These are phyloP conservation scores for Trebouxia sp. DNA, from an alignment of 139 green algal genomes.

Conservation along the genomic window DNA sequence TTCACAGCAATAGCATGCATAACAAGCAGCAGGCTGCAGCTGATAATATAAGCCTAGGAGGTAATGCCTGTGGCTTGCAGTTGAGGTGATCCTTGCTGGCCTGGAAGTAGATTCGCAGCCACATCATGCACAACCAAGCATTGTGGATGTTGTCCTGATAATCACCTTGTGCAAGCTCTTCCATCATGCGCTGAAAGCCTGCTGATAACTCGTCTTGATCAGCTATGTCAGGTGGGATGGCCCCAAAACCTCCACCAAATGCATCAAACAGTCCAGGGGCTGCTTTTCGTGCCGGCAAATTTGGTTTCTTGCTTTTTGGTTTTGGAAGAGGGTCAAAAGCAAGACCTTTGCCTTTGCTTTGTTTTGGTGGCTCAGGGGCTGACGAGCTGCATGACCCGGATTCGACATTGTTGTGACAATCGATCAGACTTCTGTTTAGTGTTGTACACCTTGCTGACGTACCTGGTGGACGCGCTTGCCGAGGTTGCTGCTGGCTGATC, in stretches of 20 bases:
- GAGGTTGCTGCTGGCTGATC: not conserved
- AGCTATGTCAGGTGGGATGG: conserved; percentile 15
- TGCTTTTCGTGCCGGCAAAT: not conserved
- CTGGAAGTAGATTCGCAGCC: too few species aligned
- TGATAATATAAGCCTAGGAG: too few species aligned
- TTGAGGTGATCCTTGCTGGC: too few species aligned
- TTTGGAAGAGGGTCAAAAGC: conserved; percentile 15
- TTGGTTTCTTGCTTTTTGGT: not conserved
- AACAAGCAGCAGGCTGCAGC: too few species aligned
- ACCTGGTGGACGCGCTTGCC: not conserved
- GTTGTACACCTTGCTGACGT: not conserved
- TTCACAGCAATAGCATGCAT: too few species aligned
- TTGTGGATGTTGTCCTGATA: too few species aligned
- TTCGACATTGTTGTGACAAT: not conserved
- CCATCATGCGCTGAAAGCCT: conserved; percentile 15
- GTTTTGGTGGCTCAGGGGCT: not conserved
- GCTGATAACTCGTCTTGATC: conserved; percentile 5
- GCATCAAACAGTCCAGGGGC: not conserved
- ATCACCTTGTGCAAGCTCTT: conserved; percentile 17
- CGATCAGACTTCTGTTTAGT: too few species aligned
- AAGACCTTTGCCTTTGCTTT: conserved; percentile 13
- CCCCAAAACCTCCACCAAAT: conserved; percentile 7
- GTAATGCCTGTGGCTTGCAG: too few species aligned
- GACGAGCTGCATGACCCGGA: not conserved
- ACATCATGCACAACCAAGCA: not conserved